A percentile compares a stretch with the other conserved stretches of the same genome.
Conservation (phyloP, 2,329 filamentous ascomycete genomes). For the Lasiodiplodia theobromae region DNA sequence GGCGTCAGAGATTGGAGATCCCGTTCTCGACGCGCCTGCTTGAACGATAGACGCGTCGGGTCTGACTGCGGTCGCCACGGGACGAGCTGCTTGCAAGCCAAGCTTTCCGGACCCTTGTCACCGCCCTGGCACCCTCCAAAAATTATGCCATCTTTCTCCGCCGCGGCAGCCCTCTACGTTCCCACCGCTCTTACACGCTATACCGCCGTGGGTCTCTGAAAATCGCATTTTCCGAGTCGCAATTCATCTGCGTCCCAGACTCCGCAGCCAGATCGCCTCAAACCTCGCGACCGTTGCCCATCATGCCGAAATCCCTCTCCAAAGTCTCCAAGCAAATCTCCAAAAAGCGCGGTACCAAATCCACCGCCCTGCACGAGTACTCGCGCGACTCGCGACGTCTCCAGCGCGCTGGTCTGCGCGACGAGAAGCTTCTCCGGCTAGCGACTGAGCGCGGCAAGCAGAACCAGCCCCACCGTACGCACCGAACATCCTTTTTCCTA, state of each 20-base stretch:
- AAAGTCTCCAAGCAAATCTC: constrained; percentile 90
- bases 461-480: constrained; percentile 75
- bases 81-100: neutral
- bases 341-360: constrained; percentile 77
- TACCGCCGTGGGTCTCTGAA: neutral
- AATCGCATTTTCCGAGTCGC: neutral
- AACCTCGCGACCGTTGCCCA: neutral
- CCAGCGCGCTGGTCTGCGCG: constrained; percentile 78
- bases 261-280: neutral
- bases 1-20: constrained; percentile 12
- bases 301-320: constrained; percentile 77
- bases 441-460: constrained; percentile 73
- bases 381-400: constrained; percentile 85
- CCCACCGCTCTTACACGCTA: neutral
- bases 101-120: neutral
- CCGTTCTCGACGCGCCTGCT: constrained; percentile 23
- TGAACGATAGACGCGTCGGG: constrained; percentile 19
- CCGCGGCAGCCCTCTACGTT: neutral
- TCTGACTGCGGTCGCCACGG: constrained; percentile 7
- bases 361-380: constrained; percentile 82
- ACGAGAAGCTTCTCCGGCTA: constrained; percentile 80
- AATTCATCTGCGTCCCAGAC: neutral
- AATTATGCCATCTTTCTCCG: constrained; percentile 9
- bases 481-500: neutral
- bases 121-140: constrained; percentile 19